Conservation (phyloP, 352 stramenopile species). For the Bremia lactucae region DNA sequence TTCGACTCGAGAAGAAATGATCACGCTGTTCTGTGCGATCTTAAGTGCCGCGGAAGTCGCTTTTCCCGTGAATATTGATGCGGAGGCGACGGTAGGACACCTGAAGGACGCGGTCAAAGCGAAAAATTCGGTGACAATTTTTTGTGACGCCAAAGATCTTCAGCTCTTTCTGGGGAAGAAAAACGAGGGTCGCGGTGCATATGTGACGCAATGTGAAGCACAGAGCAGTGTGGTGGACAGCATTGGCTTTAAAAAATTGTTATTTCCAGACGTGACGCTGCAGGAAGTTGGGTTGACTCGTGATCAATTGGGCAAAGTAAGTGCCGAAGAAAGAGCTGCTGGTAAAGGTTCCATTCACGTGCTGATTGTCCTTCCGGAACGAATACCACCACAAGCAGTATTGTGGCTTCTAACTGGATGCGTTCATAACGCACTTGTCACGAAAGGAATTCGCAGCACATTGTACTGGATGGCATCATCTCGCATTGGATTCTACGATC, state of each 20-base stretch:
- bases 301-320: too few species aligned
- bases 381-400: too few species aligned
- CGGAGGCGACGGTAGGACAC: background rate
- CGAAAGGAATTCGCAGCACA: slow-evolving; percentile 8
- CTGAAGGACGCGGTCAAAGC: background rate
- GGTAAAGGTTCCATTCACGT: too few species aligned
- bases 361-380: too few species aligned
- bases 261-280: too few species aligned
- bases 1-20: background rate
- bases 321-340: too few species aligned
- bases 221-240: too few species aligned
- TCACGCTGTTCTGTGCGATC: background rate
- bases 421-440: slow-evolving; percentile 7
- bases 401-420: slow-evolving; percentile 9
- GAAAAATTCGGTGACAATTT: background rate
- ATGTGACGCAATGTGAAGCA: too few species aligned
- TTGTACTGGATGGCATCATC: slow-evolving; percentile 1
- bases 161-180: background rate
- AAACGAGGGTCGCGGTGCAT: too few species aligned
- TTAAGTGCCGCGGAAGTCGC: background rate
- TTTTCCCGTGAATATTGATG: background rate
- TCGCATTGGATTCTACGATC: slow-evolving; percentile 13
- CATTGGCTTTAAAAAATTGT: too few species aligned
- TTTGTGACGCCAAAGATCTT: background rate
- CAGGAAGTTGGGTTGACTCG: too few species aligned